Evolutionary conservation across 202 grass and related monocot genomes (phyloP), one percentile per base, ranked within the genome.

Genomic region (Setaria viridis): DNA sequence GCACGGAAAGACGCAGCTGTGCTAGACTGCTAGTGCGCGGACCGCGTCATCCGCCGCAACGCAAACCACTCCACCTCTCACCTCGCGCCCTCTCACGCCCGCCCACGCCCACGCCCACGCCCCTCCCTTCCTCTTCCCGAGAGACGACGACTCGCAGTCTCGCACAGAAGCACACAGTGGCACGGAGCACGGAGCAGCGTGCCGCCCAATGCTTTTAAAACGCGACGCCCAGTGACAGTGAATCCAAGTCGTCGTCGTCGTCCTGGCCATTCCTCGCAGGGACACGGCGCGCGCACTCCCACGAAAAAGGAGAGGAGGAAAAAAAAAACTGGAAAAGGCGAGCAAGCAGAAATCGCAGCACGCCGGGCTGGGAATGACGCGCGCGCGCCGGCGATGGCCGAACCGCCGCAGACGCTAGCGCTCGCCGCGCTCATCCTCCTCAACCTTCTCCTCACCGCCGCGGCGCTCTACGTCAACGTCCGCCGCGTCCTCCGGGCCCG

Each of bases 311-410:
- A 48, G 4, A 0, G 3, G 33, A 20, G 39, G 47, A 9, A 53
- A 67, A 34, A 25, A 41, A 41, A 41, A 41, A 41, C 39, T 41
- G 39, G 39, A 41, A 10, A 10, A 41, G 39, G 51, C 62, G 17
- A 67, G 32, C 11, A 5, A 67, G 32, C 11, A 5, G 59, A 20
- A 50, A 63, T 10, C 76, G 58, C 21, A 3, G 76, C 74, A 11
- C n/a, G 8, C 66, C 39, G 54, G 21, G 15, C 76, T 19, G 82
- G 90, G 83, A 39, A 95, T 91, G 96, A 87, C 85, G 86, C 87
- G 79, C 88, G 81, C 70, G 60, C 50, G 66, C 69, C 88, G 90
- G 86, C 78, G 85, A 83, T 90, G 88, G 69, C 45, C 53, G 25
- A 64, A 33, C 72, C 69, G 9, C 59, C 56, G 74, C 67, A 84